Base-by-base conservation (phyloP, 2,329 filamentous ascomycete genomes). In the Thielaviopsis euricoi region DNA sequence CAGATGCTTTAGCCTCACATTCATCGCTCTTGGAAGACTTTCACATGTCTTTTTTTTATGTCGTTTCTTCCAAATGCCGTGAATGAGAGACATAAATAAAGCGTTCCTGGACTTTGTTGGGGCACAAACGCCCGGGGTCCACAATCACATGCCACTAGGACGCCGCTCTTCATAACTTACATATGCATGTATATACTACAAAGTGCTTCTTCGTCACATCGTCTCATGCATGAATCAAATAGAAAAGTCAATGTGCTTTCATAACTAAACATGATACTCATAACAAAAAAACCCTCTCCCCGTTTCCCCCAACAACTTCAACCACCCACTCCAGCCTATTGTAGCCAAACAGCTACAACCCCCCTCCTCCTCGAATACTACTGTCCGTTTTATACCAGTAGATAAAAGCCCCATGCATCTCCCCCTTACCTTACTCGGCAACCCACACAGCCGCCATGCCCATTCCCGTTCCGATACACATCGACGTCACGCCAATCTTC, bases 391-490 rank as follows among this genome's bases (percentile, higher is more conserved):
- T n/a, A n/a, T n/a, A n/a, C n/a, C n/a, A n/a, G n/a, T n/a, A n/a
- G n/a, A n/a, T n/a, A n/a, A n/a, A n/a, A n/a, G n/a, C n/a, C n/a
- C n/a, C n/a, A n/a, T n/a, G n/a, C n/a, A 3, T 17, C 9, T 46
- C 2, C n/a, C 5, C 17, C 2, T 3, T 19, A n/a, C 6, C 3
- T 17, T 88, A 95, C 76, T 95, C 90, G 2, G 89, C 87, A 63
- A 96, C 90, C 89, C 90, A 96, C 60, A 96, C 85, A 61, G 90
- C 89, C 59, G 89, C 90, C 89, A 96, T 95, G 56, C 91, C 91
- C 93, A 97, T 97, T 56, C 89, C 91, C 2, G 91, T 97, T 55
- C 91, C 93, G 54, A 97, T 75, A 69, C 93, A 98, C 93, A 97
- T 97, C 71, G 86, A 91, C 29, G 89, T 96, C 49, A 95, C 82